Percentiles rank a stretch among this genome's conserved stretches.
phyloP scores from a whole-genome alignment of 108 stramenopile genomes.

The Pseudonitzschia multistriata region DNA sequence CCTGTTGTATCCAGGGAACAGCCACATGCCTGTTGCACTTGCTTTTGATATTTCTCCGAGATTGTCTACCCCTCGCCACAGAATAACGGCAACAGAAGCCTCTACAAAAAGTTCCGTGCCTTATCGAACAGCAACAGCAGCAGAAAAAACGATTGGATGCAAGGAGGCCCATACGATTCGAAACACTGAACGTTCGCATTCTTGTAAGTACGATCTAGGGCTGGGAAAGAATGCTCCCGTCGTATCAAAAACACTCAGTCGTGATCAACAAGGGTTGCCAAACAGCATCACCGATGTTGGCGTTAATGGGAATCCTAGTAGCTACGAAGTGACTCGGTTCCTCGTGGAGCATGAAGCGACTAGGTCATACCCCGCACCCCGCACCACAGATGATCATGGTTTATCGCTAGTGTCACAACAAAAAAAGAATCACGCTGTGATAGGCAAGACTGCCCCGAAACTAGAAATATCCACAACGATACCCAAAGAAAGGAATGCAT shows the following conservation, averaged over 20 bases:
- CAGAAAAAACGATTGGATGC: too few relatives aligned
- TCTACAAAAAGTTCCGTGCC: too few relatives aligned
- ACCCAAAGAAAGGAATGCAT: neutral
- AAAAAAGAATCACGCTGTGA: neutral
- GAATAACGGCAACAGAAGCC: too few relatives aligned
- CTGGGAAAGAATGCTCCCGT: slow-evolving; percentile 16
- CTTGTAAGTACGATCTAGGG: slow-evolving; percentile 6
- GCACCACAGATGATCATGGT: neutral
- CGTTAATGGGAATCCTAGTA: neutral
- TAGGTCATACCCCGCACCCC: neutral
- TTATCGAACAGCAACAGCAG: too few relatives aligned
- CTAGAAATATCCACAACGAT: too few relatives aligned
- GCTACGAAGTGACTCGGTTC: neutral
- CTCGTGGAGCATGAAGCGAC: slow-evolving; percentile 6
- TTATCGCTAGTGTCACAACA: neutral
- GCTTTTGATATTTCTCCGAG: too few relatives aligned
- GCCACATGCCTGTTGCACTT: too few relatives aligned
- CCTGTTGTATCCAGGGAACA: too few relatives aligned
- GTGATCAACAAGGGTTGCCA: too few relatives aligned
- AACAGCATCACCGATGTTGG: neutral
- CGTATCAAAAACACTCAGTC: neutral
- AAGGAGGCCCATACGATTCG: too few relatives aligned
- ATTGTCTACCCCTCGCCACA: too few relatives aligned
- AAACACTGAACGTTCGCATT: neutral
- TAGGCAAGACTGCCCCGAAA: neutral